phyloP scores from a whole-genome alignment of 2,329 filamentous ascomycete species.

The Rutstroemia sp. region DNA sequence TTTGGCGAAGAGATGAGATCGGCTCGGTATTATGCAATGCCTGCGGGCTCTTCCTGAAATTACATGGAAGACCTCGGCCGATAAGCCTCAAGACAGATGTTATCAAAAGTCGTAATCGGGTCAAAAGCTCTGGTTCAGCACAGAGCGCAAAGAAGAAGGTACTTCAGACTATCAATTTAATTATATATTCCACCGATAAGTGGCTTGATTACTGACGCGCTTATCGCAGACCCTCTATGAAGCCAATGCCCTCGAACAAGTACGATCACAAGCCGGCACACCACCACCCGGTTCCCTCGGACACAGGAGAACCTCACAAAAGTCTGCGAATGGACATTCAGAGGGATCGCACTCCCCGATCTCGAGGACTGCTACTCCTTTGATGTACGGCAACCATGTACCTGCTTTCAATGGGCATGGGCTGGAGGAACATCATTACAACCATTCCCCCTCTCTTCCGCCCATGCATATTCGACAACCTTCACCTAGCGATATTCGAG shows the following conservation, averaged over 20 bases:
- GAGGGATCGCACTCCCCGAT: conserved; percentile 73
- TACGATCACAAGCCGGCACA: conserved; percentile 48
- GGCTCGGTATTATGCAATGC: conserved; percentile 97
- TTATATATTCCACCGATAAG: conserved; percentile 5
- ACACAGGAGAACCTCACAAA: conserved; percentile 61
- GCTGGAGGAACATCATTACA: conserved; percentile 59
- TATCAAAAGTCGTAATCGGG: conserved; percentile 97
- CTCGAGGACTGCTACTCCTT: conserved; percentile 72
- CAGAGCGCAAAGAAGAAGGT: conserved; percentile 82
- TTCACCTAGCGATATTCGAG: conserved; percentile 44
- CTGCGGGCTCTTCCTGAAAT: conserved; percentile 93
- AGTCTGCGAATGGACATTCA: conserved; percentile 62
- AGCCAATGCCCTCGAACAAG: conserved; percentile 50
- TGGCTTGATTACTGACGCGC: conserved; percentile 21
- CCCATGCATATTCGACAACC: conserved; percentile 45
- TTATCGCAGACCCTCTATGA: conserved; percentile 33
- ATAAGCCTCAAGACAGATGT: conserved; percentile 98
- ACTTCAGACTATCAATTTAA: conserved; percentile 12
- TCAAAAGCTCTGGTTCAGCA: conserved; percentile 75
- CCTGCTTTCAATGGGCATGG: conserved; percentile 69
- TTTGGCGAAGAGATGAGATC: conserved; percentile 96
- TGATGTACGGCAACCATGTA: conserved; percentile 66
- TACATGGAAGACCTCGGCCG: conserved; percentile 86
- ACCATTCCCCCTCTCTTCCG: conserved; percentile 44
- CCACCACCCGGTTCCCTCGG: conserved; percentile 44